Base-by-base conservation (phyloP, 768 basidiomycete genomes). In the Tricholoma sp. region DNA sequence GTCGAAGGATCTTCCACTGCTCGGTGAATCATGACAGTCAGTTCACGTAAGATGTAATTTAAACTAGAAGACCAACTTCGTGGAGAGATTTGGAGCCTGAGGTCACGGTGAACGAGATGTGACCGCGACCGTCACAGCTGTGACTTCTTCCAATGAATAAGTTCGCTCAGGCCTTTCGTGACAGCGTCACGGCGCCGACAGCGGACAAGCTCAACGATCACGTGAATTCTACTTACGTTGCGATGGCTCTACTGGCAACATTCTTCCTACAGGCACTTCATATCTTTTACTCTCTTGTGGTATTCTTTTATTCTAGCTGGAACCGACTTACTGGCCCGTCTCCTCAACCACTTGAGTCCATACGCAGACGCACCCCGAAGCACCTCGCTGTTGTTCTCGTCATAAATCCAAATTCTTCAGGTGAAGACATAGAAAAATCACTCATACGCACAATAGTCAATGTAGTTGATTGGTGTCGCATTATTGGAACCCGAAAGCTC, bases 1-100 rank as follows among this genome's bases (percentile, higher is more conserved):
- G 93, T 89, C 35, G 90, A 91, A n/a, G 84, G 76, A 60, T 91
- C 90, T 66, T 91, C 90, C 86, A 91, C 88, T 86, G 41, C 16
- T 6, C 53, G 18, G 14, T 11, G 39, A 43, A 54, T 45, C 53
- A 39, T 52, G 11, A 37, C 18, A 5, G 16, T 52, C 21, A 43
- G 39, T 31, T 21, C 45, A 10, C 24, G 14, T 41, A 14, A 21
- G 35, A 18, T 24, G 35, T 19, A 49, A 18, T 50, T 8, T 31
- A 19, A 55, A 52, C 58, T 49, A 61, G 57, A 54, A 54, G 21
- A 21, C 14, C 46, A 43, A 47, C 53, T 47, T 57, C 8, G 4
- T 10, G 45, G 10, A 10, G 7, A 0, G 16, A 18, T 18, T n/a
- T 5, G 18, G 46, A 47, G n/a, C 24, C 24, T 27, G 24, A 27